Evolutionary conservation across 345 rosid species (phyloP).

Genomic region (Gossypium stocksii): DNA sequence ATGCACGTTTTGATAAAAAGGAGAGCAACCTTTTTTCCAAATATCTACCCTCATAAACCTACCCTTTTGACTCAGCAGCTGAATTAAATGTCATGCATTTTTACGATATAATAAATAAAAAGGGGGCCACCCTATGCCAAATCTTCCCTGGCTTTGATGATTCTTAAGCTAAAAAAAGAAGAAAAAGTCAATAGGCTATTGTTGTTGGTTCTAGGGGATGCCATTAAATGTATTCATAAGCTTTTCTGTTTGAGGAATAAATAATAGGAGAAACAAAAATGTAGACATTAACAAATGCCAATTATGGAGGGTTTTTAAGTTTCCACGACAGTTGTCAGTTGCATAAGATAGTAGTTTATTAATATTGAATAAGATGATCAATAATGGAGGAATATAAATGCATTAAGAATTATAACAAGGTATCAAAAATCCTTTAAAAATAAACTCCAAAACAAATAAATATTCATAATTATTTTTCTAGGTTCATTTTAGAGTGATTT

Average conservation of each 20-base stretch:
- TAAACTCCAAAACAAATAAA: too few species aligned
- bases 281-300: neutral
- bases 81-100: too few species aligned
- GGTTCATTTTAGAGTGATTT: too few species aligned
- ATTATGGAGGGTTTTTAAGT: neutral
- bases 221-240: neutral
- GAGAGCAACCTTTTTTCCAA: neutral
- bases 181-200: neutral
- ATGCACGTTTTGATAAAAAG: neutral
- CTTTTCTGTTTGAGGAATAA: neutral
- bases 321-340: neutral
- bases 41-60: conserved; percentile 20
- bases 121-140: too few species aligned
- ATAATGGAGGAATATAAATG: conserved; percentile 9
- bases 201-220: neutral
- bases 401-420: neutral
- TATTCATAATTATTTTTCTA: too few species aligned
- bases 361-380: neutral
- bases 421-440: too few species aligned
- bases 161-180: too few species aligned
- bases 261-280: neutral
- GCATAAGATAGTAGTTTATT: neutral
- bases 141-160: too few species aligned
- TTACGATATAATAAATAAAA: too few species aligned
- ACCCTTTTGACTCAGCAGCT: conserved; percentile 29